Evolutionary conservation across 2,329 filamentous ascomycete species (phyloP).

Genomic region (Fusarium sp.): DNA sequence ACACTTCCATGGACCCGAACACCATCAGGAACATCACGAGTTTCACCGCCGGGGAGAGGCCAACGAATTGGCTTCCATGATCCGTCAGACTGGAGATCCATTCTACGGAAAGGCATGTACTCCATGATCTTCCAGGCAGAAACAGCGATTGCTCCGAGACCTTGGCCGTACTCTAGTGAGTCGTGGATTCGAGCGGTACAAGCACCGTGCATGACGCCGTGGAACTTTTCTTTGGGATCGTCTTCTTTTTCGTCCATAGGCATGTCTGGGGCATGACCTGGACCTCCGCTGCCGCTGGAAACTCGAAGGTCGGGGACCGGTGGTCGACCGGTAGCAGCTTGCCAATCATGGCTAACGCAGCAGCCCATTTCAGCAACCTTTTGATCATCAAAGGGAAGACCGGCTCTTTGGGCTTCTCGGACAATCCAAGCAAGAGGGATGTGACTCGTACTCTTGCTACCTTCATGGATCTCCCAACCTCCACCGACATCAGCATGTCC

Average conservation of each 20-base stretch:
- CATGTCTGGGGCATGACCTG: conserved; percentile 32
- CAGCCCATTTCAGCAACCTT: conserved; percentile 77
- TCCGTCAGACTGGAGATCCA: conserved; percentile 79
- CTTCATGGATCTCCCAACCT: conserved; percentile 71
- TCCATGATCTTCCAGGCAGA: conserved; percentile 82
- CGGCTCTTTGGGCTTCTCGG: conserved; percentile 67
- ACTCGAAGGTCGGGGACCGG: conserved; percentile 49
- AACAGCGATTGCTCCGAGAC: conserved; percentile 66
- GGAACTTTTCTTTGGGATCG: conserved; percentile 56
- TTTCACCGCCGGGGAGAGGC: conserved; percentile 82
- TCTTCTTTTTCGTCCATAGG: conserved; percentile 42
- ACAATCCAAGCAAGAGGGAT: conserved; percentile 79
- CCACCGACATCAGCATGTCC: conserved; percentile 84
- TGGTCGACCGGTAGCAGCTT: conserved; percentile 18
- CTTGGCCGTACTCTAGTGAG: conserved; percentile 72
- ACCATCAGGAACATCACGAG: conserved; percentile 77
- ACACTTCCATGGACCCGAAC: conserved; percentile 80
- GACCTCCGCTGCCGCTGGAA: conserved; percentile 34
- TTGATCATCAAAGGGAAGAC: conserved; percentile 74
- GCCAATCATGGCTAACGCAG: conserved; percentile 22
- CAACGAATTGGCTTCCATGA: conserved; percentile 84
- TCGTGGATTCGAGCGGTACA: conserved; percentile 72
- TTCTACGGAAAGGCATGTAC: conserved; percentile 81
- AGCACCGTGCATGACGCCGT: conserved; percentile 67
- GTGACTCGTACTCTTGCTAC: conserved; percentile 73